Conservation (phyloP, 495 filamentous ascomycete species). For the Penicillium cataractarum region DNA sequence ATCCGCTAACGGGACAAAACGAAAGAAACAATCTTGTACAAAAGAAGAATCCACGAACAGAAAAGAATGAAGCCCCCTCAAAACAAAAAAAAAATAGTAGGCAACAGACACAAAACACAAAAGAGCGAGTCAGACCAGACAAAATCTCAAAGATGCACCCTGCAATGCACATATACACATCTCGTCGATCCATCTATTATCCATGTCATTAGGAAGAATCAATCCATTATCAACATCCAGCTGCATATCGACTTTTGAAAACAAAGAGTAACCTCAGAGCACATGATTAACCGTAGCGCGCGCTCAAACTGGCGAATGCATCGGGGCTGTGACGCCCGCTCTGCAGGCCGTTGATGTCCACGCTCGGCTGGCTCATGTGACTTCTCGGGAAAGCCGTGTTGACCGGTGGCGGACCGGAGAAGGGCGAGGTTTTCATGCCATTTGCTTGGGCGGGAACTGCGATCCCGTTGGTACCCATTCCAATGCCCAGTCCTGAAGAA, state of each 20-base stretch:
- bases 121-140: not conserved
- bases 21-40: slow-evolving; percentile 8
- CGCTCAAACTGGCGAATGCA: slow-evolving; percentile 93
- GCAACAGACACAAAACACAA: slow-evolving; percentile 5
- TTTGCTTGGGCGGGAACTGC: slow-evolving; percentile 16
- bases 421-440: slow-evolving; percentile 15
- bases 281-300: slow-evolving; percentile 51
- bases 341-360: slow-evolving; percentile 74
- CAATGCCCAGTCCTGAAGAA: slow-evolving; percentile 26
- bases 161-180: slow-evolving; percentile 28
- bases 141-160: slow-evolving; percentile 12
- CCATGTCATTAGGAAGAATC: slow-evolving; percentile 11
- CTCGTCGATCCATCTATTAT: slow-evolving; percentile 30
- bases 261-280: no score
- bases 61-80: not conserved
- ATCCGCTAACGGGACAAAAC: slow-evolving; percentile 11
- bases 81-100: slow-evolving; percentile 5
- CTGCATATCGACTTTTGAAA: not conserved
- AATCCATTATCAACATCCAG: slow-evolving; percentile 8
- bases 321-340: slow-evolving; percentile 91
- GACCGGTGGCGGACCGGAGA: slow-evolving; percentile 18
- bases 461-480: slow-evolving; percentile 23
- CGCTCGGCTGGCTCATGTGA: slow-evolving; percentile 87
- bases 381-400: slow-evolving; percentile 33
- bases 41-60: not conserved